These are phyloP conservation scores for Oehlia diaphana DNA, from an alignment of 192 early-diverging fungal genomes.

Conservation along the genomic window DNA sequence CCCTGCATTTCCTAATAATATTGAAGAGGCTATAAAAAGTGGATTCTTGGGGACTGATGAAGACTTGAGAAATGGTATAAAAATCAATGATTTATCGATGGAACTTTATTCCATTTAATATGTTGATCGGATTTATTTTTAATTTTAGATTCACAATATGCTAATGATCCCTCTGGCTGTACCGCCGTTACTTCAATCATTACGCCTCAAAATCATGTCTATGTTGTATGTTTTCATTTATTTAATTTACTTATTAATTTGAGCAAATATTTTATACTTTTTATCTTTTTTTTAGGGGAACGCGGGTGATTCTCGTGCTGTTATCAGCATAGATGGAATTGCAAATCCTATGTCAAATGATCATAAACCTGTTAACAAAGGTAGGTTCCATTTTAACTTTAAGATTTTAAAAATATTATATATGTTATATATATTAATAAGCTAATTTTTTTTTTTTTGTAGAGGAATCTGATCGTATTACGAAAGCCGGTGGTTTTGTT, in stretches of 20 bases:
- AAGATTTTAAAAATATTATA: background rate
- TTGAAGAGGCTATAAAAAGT: constrained; percentile 73
- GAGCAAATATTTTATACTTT: background rate
- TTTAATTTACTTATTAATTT: background rate
- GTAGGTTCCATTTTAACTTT: constrained; percentile 26
- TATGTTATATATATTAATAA: too few species aligned
- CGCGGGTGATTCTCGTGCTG: constrained; percentile 94
- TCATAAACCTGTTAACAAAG: constrained; percentile 91
- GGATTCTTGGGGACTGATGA: constrained; percentile 84
- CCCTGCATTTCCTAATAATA: constrained; percentile 67
- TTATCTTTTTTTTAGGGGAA: constrained; percentile 58
- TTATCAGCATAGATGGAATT: constrained; percentile 78
- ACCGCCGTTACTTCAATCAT: constrained; percentile 90
- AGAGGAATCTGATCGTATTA: constrained; percentile 83
- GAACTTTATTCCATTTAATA: background rate
- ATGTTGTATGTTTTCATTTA: constrained; percentile 56
- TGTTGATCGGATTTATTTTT: constrained; percentile 10
- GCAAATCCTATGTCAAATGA: constrained; percentile 83
- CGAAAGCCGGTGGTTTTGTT: constrained; percentile 92
- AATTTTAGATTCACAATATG: constrained; percentile 67
- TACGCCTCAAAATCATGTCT: constrained; percentile 77
- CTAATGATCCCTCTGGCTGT: constrained; percentile 89
- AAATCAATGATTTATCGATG: background rate
- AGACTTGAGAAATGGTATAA: constrained; percentile 70
- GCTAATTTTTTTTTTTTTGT: background rate